Percentiles rank a stretch among this genome's conserved stretches.
Evolutionary conservation across 1,284 basidiomycete genomes (phyloP).

Genomic region (Gymnopus androsaceus): DNA sequence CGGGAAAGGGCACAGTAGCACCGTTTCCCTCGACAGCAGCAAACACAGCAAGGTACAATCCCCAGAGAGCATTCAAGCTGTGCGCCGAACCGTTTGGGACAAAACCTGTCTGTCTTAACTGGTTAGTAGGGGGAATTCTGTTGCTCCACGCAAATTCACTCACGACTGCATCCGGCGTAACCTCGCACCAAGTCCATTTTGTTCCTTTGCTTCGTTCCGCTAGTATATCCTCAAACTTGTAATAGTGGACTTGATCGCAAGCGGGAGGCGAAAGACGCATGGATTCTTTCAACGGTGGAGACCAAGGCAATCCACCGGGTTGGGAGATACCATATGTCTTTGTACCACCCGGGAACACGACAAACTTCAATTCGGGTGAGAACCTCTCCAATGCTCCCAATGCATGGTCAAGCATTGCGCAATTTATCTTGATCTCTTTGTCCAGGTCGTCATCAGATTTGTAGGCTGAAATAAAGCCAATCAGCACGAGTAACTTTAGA

Average conservation of each 20-base stretch:
- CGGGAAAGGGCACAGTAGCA: constrained; percentile 21
- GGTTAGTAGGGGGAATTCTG: no score
- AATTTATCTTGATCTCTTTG: constrained; percentile 17
- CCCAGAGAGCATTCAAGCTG: constrained; percentile 22
- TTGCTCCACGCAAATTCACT: neutral
- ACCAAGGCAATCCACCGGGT: constrained; percentile 17
- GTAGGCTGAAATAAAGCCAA: no score
- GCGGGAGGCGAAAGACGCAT: constrained; percentile 18
- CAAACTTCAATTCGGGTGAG: constrained; percentile 17
- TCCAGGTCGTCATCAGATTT: constrained; percentile 7
- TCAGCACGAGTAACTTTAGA: neutral
- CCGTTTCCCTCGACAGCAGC: constrained; percentile 20
- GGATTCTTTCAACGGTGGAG: constrained; percentile 18
- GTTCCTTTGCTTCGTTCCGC: constrained; percentile 19
- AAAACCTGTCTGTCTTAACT: constrained; percentile 18
- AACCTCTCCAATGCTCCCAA: constrained; percentile 16
- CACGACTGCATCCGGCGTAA: constrained; percentile 20
- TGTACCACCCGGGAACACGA: constrained; percentile 20
- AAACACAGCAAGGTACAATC: constrained; percentile 21
- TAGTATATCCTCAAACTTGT: constrained; percentile 15
- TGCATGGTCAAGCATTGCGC: constrained; percentile 19
- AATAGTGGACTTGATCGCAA: constrained; percentile 14
- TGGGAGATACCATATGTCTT: constrained; percentile 21
- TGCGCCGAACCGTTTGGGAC: constrained; percentile 21
- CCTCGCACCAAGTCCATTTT: constrained; percentile 20